phyloP scores from a whole-genome alignment of 2,329 filamentous ascomycete species.

The Aspergillus sp. region DNA sequence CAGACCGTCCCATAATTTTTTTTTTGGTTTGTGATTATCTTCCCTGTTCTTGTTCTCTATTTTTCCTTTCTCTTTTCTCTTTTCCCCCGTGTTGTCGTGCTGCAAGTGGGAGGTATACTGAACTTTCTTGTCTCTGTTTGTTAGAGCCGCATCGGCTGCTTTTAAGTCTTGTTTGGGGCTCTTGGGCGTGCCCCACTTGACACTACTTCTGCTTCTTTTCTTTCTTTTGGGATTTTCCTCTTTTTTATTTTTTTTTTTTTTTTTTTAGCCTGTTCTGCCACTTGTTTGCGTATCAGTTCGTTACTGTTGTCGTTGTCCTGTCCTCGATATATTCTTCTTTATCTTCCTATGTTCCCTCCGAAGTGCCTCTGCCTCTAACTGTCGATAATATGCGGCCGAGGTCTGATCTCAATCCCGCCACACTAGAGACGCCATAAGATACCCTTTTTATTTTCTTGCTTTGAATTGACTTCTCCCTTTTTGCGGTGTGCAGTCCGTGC shows the following conservation, averaged over 20 bases:
- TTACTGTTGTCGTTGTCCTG: too few relatives aligned
- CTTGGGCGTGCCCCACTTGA: not conserved
- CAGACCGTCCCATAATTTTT: too few relatives aligned
- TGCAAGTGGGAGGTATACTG: not conserved
- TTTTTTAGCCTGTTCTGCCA: not conserved
- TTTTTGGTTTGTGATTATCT: too few relatives aligned
- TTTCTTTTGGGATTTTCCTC: not conserved
- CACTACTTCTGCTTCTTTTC: not conserved
- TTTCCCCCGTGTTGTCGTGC: not conserved
- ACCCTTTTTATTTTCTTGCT: conserved; percentile 1
- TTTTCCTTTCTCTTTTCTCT: conserved; percentile 1
- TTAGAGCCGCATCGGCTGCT: not conserved
- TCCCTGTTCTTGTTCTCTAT: too few relatives aligned
- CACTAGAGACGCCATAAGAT: conserved; percentile 6
- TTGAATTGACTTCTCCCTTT: not conserved
- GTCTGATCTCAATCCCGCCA: conserved; percentile 8
- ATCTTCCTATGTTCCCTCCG: not conserved
- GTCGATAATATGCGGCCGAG: conserved; percentile 9
- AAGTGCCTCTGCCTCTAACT: not conserved
- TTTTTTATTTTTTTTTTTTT: not conserved
- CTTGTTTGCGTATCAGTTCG: not conserved
- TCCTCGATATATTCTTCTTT: not conserved
- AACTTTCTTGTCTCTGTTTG: not conserved
- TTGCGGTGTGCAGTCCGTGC: not conserved
- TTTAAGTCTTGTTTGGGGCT: not conserved